A percentile compares a stretch with the other conserved stretches of the same genome.
Conservation (phyloP, 1,284 basidiomycete species). For the Cryptococcus sp. region DNA sequence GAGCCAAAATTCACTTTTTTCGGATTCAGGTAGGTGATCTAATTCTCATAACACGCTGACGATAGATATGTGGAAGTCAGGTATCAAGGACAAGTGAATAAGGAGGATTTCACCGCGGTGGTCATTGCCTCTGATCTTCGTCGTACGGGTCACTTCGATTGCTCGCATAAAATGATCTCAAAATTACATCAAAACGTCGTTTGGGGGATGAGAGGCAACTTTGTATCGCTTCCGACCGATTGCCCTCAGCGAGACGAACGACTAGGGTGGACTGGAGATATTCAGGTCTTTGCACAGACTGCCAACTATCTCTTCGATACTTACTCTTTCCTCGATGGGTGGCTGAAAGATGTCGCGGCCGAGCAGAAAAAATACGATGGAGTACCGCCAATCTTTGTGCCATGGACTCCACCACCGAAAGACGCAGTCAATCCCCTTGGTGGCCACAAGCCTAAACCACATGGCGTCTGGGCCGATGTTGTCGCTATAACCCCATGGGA, state of each 20-base stretch:
- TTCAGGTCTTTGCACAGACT: constrained; percentile 36
- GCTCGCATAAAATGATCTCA: constrained; percentile 29
- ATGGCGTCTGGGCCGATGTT: constrained; percentile 32
- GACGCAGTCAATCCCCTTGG: constrained; percentile 1
- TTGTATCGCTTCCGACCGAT: constrained; percentile 37
- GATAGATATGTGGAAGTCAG: constrained; percentile 15
- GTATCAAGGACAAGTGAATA: constrained; percentile 9
- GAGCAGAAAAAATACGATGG: constrained; percentile 24
- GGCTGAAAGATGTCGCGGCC: constrained; percentile 30
- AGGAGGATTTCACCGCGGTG: constrained; percentile 22
- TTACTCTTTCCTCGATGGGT: constrained; percentile 20
- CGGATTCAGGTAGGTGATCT: constrained; percentile 29
- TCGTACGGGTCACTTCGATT: constrained; percentile 28
- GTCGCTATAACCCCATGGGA: constrained; percentile 26
- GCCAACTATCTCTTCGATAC: constrained; percentile 35
- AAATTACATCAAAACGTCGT: constrained; percentile 32
- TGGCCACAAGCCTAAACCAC: constrained; percentile 7
- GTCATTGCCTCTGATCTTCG: constrained; percentile 30
- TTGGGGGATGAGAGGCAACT: constrained; percentile 34
- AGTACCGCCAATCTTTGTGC: constrained; percentile 27
- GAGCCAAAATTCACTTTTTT: constrained; percentile 37
- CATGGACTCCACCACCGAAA: constrained; percentile 13
- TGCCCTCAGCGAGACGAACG: constrained; percentile 44
- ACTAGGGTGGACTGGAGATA: constrained; percentile 42
- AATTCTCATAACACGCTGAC: background rate